These are phyloP conservation scores for Teratosphaeria epicoccoides DNA, from an alignment of 2,329 filamentous ascomycete species.

Conservation along the genomic window DNA sequence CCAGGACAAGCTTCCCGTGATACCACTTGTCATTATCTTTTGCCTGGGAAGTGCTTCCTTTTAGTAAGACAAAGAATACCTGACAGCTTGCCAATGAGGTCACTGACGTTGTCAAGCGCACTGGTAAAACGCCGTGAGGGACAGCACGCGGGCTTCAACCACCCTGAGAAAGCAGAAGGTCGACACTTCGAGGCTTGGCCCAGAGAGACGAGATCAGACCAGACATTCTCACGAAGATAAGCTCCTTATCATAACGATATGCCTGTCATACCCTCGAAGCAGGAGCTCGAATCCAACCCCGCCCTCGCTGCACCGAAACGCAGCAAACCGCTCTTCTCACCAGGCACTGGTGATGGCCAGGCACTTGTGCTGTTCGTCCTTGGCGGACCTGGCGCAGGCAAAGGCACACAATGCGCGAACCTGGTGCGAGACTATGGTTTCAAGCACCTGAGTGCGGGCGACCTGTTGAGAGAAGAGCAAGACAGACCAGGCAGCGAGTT, in stretches of 20 bases:
- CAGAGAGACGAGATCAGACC: conserved; percentile 8
- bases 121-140: conserved; percentile 37
- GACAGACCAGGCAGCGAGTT: conserved; percentile 76
- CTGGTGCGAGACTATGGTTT: conserved; percentile 83
- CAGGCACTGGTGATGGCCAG: conserved; percentile 38
- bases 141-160: conserved; percentile 20
- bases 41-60: conserved; percentile 35
- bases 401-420: conserved; percentile 88
- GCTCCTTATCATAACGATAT: conserved; percentile 16
- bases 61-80: conserved; percentile 18
- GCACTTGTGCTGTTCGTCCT: conserved; percentile 96
- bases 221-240: conserved; percentile 7
- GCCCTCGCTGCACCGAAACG: conserved; percentile 43
- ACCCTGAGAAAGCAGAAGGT: conserved; percentile 21
- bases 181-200: conserved; percentile 22
- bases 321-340: conserved; percentile 59
- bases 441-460: conserved; percentile 84
- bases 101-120: conserved; percentile 5
- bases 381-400: conserved; percentile 88
- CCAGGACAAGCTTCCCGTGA: conserved; percentile 30
- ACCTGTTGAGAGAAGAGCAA: conserved; percentile 89
- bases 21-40: conserved; percentile 39
- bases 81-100: not conserved
- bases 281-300: conserved; percentile 14
- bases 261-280: conserved; percentile 27